These are phyloP conservation scores for Colletotrichum tabaci DNA, from an alignment of 2,329 filamentous ascomycete species.

Conservation along the genomic window DNA sequence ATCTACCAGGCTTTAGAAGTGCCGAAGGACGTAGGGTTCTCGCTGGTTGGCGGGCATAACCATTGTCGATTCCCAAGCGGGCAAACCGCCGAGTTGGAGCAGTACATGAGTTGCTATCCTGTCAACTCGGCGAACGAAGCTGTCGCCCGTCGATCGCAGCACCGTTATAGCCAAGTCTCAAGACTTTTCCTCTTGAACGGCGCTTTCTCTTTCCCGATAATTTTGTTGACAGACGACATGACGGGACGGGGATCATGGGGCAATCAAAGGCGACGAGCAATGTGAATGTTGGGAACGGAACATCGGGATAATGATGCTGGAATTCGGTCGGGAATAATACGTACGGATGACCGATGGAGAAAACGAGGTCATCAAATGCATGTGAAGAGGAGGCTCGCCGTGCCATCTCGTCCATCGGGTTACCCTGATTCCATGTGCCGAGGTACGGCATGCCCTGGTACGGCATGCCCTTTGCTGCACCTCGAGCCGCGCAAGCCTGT, in stretches of 20 bases:
- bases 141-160: conserved; percentile 20
- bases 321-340: background rate
- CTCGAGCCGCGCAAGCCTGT: background rate
- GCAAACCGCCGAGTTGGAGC: conserved; percentile 66
- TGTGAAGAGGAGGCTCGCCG: conserved; percentile 10
- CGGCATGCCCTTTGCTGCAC: background rate
- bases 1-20: conserved; percentile 69
- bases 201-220: conserved; percentile 17
- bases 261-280: background rate
- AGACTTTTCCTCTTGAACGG: conserved; percentile 30
- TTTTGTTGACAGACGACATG: background rate
- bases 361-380: background rate
- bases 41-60: conserved; percentile 66
- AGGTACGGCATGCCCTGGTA: background rate
- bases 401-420: background rate
- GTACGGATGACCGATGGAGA: background rate
- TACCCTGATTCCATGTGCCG: background rate
- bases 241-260: background rate
- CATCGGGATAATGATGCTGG: background rate
- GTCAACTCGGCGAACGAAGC: conserved; percentile 27
- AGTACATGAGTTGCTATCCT: conserved; percentile 70
- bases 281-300: conserved; percentile 5
- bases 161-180: conserved; percentile 29
- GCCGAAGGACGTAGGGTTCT: conserved; percentile 71
- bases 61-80: conserved; percentile 70